Conservation (phyloP, 2,329 filamentous ascomycete genomes). For the Fusarium sp. region DNA sequence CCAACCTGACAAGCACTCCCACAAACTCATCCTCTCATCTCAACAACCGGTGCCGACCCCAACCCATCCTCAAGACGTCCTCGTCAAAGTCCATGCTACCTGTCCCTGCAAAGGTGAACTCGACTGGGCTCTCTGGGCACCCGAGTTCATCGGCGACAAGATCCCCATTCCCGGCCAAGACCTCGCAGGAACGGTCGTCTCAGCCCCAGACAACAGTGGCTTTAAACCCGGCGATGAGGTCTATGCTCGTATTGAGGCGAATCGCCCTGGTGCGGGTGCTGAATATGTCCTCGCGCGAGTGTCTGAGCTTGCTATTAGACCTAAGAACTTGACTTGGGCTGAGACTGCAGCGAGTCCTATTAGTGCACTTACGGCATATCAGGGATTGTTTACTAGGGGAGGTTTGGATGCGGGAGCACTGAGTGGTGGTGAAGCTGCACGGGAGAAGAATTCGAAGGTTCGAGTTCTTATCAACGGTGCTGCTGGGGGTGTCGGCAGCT, state of each 20-base stretch:
- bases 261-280: slow-evolving; percentile 9
- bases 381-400: slow-evolving; percentile 44
- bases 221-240: slow-evolving; percentile 32
- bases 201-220: slow-evolving; percentile 34
- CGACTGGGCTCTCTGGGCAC: slow-evolving; percentile 40
- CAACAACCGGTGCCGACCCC: slow-evolving; percentile 26
- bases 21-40: slow-evolving; percentile 14
- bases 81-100: slow-evolving; percentile 46
- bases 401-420: background rate
- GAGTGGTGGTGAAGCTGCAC: background rate
- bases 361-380: slow-evolving; percentile 52
- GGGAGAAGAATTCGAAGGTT: background rate
- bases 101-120: slow-evolving; percentile 46
- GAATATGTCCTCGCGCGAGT: slow-evolving; percentile 23
- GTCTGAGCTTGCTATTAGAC: slow-evolving; percentile 47
- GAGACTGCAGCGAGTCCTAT: slow-evolving; percentile 50
- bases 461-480: slow-evolving; percentile 18
- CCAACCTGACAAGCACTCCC: slow-evolving; percentile 22
- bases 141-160: slow-evolving; percentile 33
- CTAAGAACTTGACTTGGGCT: slow-evolving; percentile 44
- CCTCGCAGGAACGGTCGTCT: slow-evolving; percentile 48
- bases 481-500: slow-evolving; percentile 20
- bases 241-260: slow-evolving; percentile 26
- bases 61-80: slow-evolving; percentile 37
- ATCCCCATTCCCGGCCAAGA: slow-evolving; percentile 48